These are phyloP conservation scores for Teratosphaeria epicoccoides DNA, from an alignment of 2,329 filamentous ascomycete species.

Conservation along the genomic window DNA sequence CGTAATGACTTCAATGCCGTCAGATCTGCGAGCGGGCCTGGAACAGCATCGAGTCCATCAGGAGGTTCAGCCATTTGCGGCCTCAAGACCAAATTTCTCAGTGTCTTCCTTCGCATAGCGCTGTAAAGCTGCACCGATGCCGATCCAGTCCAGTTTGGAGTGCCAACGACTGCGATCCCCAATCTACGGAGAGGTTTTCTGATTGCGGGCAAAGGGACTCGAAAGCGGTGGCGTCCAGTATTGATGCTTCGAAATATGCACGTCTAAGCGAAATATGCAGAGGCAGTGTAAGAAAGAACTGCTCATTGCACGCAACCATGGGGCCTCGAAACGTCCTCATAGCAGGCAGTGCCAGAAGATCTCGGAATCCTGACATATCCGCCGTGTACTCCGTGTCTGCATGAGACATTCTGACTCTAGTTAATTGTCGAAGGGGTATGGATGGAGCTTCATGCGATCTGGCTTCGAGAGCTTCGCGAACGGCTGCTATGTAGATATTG, in stretches of 20 bases:
- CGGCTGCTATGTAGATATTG: not conserved
- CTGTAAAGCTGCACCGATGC: not conserved
- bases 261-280: not conserved
- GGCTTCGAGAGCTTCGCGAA: not conserved
- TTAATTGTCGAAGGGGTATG: not conserved
- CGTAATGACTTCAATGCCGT: not conserved
- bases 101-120: not conserved
- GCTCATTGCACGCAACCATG: not conserved
- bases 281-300: not conserved
- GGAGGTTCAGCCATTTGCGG: not conserved
- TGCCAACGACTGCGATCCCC: not conserved
- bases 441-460: not conserved
- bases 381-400: not conserved
- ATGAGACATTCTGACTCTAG: not conserved
- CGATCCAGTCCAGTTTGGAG: not conserved
- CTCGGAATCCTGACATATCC: not conserved
- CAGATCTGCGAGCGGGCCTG: not conserved
- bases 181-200: not conserved
- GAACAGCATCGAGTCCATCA: not conserved
- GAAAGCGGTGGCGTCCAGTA: not conserved
- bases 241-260: not conserved
- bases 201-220: not conserved
- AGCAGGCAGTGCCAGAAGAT: not conserved
- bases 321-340: not conserved
- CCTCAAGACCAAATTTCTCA: not conserved